A percentile compares a stretch with the other conserved stretches of the same genome.
phyloP scores from a whole-genome alignment of 176 grass and related monocot species.

The Stipa capillata region DNA sequence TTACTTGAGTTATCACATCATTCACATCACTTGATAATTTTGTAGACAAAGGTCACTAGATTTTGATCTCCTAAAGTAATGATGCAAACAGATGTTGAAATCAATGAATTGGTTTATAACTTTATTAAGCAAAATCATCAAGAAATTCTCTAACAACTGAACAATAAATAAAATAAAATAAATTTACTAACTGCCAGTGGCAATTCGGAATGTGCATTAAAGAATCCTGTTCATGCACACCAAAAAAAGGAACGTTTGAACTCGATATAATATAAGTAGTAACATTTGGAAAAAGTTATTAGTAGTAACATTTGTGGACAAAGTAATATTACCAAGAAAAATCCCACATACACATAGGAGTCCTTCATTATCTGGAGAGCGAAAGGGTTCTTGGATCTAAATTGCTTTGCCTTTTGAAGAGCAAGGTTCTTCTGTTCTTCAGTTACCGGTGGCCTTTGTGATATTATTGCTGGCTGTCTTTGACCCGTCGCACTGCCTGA shows the following conservation, averaged over 20 bases:
- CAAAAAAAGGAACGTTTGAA: neutral
- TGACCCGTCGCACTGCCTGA: slow-evolving; percentile 32
- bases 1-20: neutral
- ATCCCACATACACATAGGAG: slow-evolving; percentile 71
- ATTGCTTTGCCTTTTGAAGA: slow-evolving; percentile 49
- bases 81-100: neutral
- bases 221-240: neutral
- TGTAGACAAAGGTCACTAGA: neutral
- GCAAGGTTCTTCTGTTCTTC: slow-evolving; percentile 50
- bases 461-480: slow-evolving; percentile 44
- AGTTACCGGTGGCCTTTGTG: slow-evolving; percentile 57
- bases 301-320: neutral
- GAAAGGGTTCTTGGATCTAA: slow-evolving; percentile 66
- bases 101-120: neutral
- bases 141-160: neutral
- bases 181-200: neutral
- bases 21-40: neutral
- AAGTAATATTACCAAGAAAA: slow-evolving; percentile 70
- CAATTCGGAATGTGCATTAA: neutral
- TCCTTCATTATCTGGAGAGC: slow-evolving; percentile 53
- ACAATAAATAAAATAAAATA: neutral
- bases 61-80: neutral
- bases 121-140: neutral
- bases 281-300: neutral
- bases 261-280: neutral